A percentile compares a stretch with the other conserved stretches of the same genome.
Evolutionary conservation across 768 basidiomycete species (phyloP).

Genomic region (Amanita fuliginea): DNA sequence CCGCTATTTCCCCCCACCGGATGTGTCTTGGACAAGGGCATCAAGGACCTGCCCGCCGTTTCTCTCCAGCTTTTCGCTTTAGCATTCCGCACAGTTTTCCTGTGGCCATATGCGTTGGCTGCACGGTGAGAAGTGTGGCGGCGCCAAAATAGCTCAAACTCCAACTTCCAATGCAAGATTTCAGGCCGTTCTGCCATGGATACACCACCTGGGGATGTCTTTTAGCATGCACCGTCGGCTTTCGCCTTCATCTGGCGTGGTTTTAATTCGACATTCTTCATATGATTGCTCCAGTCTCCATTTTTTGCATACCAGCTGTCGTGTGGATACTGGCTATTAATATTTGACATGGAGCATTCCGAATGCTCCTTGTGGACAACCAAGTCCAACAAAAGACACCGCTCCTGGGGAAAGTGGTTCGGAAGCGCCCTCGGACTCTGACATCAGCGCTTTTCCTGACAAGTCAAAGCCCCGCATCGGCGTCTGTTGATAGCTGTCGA

Average conservation of each 20-base stretch:
- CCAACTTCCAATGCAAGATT: neutral
- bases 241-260: neutral
- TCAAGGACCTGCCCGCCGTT: neutral
- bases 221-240: neutral
- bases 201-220: neutral
- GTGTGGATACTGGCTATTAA: neutral
- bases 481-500: neutral
- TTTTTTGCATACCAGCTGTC: neutral
- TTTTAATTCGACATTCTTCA: neutral
- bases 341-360: neutral
- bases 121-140: constrained; percentile 1
- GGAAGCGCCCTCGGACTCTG: constrained; percentile 2
- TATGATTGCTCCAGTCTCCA: neutral
- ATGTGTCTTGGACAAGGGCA: neutral
- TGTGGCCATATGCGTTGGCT: neutral
- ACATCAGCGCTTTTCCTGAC: neutral
- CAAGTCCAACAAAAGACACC: neutral
- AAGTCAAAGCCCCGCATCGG: neutral
- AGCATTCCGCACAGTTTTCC: neutral
- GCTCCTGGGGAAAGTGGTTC: neutral
- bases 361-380: neutral
- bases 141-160: constrained; percentile 3
- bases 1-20: neutral
- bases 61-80: neutral
- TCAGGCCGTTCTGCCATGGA: constrained; percentile 1